Evolutionary conservation across 2,329 filamentous ascomycete species (phyloP).

Genomic region (Ophiostoma tasmaniense): DNA sequence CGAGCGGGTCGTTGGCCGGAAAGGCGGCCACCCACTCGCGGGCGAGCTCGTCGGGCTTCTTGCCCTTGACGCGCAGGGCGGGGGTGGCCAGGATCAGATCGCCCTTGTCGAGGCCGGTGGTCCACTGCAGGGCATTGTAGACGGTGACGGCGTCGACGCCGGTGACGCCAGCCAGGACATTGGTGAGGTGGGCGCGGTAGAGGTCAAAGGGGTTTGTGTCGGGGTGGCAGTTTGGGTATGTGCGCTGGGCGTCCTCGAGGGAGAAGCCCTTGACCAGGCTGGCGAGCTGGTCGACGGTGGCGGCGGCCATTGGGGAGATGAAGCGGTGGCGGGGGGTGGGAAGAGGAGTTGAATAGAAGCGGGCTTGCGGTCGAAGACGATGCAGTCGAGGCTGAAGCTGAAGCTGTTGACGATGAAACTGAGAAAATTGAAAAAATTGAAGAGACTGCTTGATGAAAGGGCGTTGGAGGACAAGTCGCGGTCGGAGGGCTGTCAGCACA

Average conservation of each 20-base stretch:
- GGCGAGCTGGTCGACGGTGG: conserved; percentile 27
- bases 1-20: conserved; percentile 50
- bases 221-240: conserved; percentile 53
- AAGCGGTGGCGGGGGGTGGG: background rate
- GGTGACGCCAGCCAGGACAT: conserved; percentile 58
- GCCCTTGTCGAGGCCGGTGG: conserved; percentile 69
- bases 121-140: conserved; percentile 71
- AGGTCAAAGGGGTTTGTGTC: conserved; percentile 68
- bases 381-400: background rate
- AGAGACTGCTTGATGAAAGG: too few species aligned
- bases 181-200: conserved; percentile 68
- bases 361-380: too few species aligned
- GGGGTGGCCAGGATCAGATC: conserved; percentile 72
- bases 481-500: background rate
- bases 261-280: conserved; percentile 30
- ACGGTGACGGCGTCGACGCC: conserved; percentile 63
- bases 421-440: too few species aligned
- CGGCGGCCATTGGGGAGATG: conserved; percentile 12
- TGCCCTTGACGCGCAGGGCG: conserved; percentile 67
- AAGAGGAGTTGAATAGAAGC: background rate
- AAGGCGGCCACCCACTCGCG: conserved; percentile 55
- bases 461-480: background rate
- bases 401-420: too few species aligned
- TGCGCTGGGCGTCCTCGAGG: conserved; percentile 30
- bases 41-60: conserved; percentile 55